Conservation (phyloP, 805 yeast genomes). For the Wickerhamiella allomyrinae region DNA sequence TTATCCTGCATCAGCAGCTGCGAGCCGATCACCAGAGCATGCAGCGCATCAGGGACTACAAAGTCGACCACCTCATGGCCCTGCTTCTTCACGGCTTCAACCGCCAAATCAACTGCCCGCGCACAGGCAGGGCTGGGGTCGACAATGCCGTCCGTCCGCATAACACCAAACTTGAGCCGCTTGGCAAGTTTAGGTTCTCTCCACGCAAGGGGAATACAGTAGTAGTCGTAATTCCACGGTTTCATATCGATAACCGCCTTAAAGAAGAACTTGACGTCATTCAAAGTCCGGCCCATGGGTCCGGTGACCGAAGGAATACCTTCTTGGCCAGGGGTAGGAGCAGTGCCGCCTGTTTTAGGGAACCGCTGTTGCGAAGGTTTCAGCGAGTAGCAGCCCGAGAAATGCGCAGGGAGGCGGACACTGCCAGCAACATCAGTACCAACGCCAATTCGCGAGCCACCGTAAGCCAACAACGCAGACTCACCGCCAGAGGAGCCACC, state of each 20-base stretch:
- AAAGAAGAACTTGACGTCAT: constrained; percentile 37
- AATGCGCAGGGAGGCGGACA: constrained; percentile 41
- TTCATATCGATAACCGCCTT: constrained; percentile 32
- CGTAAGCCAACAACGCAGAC: constrained; percentile 33
- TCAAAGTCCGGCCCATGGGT: constrained; percentile 34
- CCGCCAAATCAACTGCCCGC: constrained; percentile 28
- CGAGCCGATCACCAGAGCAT: constrained; percentile 44
- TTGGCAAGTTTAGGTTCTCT: constrained; percentile 27
- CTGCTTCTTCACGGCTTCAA: constrained; percentile 28
- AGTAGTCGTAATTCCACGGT: constrained; percentile 45
- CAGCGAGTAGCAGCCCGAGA: constrained; percentile 36
- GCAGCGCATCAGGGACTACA: constrained; percentile 36
- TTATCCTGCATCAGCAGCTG: constrained; percentile 27
- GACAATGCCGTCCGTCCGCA: constrained; percentile 35
- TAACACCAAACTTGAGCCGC: constrained; percentile 34
- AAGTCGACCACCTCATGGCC: constrained; percentile 36
- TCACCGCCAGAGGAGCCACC: constrained; percentile 48
- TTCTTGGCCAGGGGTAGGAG: constrained; percentile 34
- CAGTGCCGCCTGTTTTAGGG: constrained; percentile 29
- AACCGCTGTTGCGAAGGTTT: constrained; percentile 38
- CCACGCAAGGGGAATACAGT: constrained; percentile 38
- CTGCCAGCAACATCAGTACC: constrained; percentile 48
- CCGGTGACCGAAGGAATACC: constrained; percentile 24
- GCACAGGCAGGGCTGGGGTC: constrained; percentile 37
- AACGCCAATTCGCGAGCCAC: constrained; percentile 38